Conservation (phyloP, 306 rosid species). For the peach (Prunus persica) region Prunus_persica_NCBIv2 NC_034014.1:2118501-2119000, state of each 20-base stretch:
- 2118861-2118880: conserved; percentile 4
- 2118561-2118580: too few relatives aligned
- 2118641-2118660: too few relatives aligned
- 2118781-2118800: neutral
- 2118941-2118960: neutral
- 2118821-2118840: neutral
- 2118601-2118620: too few relatives aligned
- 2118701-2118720: neutral
- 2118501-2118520: neutral
- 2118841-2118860: neutral
- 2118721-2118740: neutral
- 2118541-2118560: too few relatives aligned
- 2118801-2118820: neutral
- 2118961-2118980: neutral
- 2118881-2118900: neutral
- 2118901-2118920: neutral
- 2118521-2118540: too few relatives aligned
- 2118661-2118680: neutral
- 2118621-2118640: too few relatives aligned
- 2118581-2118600: too few relatives aligned
- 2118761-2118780: neutral
- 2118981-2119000: neutral
- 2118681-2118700: neutral
- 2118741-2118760: neutral
- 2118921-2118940: neutral